Evolutionary conservation across 345 rosid species (phyloP), one percentile per base, ranked within the genome.

Genomic region (Barbarea vulgaris): DNA sequence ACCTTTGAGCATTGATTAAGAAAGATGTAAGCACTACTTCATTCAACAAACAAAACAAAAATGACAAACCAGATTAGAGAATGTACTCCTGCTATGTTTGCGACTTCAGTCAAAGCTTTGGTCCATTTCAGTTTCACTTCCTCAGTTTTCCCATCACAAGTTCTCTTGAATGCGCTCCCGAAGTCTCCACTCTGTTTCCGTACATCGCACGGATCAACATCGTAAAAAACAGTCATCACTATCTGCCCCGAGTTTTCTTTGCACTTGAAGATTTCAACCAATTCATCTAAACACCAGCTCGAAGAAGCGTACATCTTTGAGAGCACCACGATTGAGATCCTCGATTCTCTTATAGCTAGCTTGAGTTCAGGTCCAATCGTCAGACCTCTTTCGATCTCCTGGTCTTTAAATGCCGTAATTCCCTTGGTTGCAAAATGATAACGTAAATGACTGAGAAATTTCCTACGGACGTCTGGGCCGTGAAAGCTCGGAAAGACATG

Each of bases 21-120:
- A 24, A 31, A 57, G 9, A n/a, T 2, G n/a, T n/a, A n/a, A n/a
- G n/a, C n/a, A n/a, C n/a, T n/a, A n/a, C n/a, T n/a, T n/a, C n/a
- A n/a, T n/a, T n/a, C n/a, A n/a, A n/a, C n/a, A n/a, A n/a, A n/a
- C n/a, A n/a, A n/a, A n/a, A n/a, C n/a, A n/a, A 46, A 2, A 31
- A 9, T 0, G 0, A 34, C 28, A 11, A 19, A 61, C 63, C 63
- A 68, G 7, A 37, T 54, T 4, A 10, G 39, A 46, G 30, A 70
- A 0, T 70, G 47, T 46, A 31, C 74, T 58, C 74, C 74, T 4
- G 10, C 34, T 0, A 70, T 58, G 34, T 2, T 31, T 19, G 66
- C 57, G 0, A 70, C 56, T 9, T 30, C 0, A 7, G 42, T 0
- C 66, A 70, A 21, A 42, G 65, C 57, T 19, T 46, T 1, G 1